Evolutionary conservation across 2,329 filamentous ascomycete genomes (phyloP).

Genomic region (Thielaviopsis euricoi): DNA sequence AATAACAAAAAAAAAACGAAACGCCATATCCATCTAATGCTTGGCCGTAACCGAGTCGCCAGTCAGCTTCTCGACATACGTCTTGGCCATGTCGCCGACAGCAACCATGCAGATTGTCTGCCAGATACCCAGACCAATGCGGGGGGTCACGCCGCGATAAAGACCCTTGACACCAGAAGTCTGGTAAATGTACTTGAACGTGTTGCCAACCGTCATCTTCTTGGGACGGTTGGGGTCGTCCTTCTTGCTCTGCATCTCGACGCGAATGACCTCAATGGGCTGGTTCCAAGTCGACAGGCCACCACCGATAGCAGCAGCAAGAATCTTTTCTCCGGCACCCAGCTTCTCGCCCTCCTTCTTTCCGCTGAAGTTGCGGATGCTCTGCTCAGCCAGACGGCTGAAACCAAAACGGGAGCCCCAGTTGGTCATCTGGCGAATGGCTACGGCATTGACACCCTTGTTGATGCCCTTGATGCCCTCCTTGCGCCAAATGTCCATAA

Average conservation of each 20-base stretch:
- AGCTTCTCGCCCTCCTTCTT: constrained; percentile 74
- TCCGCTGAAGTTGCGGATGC: constrained; percentile 61
- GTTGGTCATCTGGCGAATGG: constrained; percentile 98
- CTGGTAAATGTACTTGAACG: constrained; percentile 72
- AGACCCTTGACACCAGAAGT: constrained; percentile 80
- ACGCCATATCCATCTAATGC: constrained; percentile 31
- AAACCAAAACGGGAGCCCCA: constrained; percentile 96
- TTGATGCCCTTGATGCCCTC: constrained; percentile 96
- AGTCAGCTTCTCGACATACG: constrained; percentile 49
- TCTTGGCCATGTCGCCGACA: constrained; percentile 80
- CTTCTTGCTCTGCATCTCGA: constrained; percentile 99
- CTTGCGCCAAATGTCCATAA: constrained; percentile 89
- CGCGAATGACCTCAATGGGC: constrained; percentile 97
- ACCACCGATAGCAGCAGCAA: constrained; percentile 75
- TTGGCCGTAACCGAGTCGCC: constrained; percentile 48
- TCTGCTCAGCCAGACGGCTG: constrained; percentile 75
- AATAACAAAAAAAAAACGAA: constrained; percentile 2
- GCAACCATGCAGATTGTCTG: constrained; percentile 99
- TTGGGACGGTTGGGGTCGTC: constrained; percentile 94
- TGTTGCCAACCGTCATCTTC: constrained; percentile 94
- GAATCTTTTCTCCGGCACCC: constrained; percentile 67
- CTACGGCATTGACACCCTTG: constrained; percentile 95
- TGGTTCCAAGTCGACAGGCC: constrained; percentile 97
- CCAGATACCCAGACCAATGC: constrained; percentile 92
- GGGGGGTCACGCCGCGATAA: constrained; percentile 87